phyloP scores from a whole-genome alignment of 1,284 basidiomycete species.

The Cutaneotrichosporon dermatis region DNA sequence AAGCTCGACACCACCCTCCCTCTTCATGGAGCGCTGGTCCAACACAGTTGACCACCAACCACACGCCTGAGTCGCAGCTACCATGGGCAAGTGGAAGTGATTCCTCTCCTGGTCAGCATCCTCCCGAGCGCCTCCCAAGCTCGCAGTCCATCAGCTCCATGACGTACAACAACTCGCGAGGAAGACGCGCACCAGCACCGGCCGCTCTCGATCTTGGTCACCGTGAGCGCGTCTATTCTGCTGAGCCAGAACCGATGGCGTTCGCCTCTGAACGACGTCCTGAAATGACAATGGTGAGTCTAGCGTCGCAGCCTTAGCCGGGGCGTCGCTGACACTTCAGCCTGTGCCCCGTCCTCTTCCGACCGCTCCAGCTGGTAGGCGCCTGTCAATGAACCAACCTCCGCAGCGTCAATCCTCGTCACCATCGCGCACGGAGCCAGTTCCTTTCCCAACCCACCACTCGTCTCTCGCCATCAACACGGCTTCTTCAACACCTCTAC shows the following conservation, averaged over 20 bases:
- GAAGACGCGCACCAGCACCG: conserved; percentile 9
- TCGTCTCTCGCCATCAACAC: conserved; percentile 1
- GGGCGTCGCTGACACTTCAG: background rate
- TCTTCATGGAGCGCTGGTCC: background rate
- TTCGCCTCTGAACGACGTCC: conserved; percentile 1
- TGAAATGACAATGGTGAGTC: conserved; percentile 11
- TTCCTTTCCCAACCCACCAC: conserved; percentile 12
- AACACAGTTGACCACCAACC: background rate
- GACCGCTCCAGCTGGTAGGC: background rate
- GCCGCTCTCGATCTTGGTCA: conserved; percentile 11
- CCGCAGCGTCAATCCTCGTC: background rate
- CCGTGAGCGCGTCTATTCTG: background rate
- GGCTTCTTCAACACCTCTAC: conserved; percentile 9
- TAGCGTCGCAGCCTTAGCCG: background rate
- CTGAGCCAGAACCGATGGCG: background rate
- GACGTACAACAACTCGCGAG: conserved; percentile 4
- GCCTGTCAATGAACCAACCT: background rate
- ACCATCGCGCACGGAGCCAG: conserved; percentile 5
- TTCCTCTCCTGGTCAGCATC: background rate
- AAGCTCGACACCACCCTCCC: background rate
- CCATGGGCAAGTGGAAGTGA: background rate
- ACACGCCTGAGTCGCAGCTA: background rate
- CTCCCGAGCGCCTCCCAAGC: conserved; percentile 16
- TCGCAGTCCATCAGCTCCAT: conserved; percentile 26
- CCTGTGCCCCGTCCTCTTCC: conserved; percentile 7